Evolutionary conservation across 2,329 filamentous ascomycete species (phyloP).

Genomic region (Fonsecaea monophora): DNA sequence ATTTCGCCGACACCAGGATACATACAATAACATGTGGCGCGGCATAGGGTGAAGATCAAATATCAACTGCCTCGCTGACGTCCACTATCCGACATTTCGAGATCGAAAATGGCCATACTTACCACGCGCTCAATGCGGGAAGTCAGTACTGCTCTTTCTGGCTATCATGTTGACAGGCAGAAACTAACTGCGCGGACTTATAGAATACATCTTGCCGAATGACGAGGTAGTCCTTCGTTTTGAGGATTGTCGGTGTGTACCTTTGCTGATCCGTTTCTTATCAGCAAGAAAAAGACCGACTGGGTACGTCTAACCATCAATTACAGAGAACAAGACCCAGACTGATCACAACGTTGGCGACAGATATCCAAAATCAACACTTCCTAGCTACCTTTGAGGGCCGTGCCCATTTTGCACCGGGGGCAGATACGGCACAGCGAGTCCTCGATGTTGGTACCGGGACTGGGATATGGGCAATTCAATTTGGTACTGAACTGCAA

Average conservation of each 20-base stretch:
- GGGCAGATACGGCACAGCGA: constrained; percentile 48
- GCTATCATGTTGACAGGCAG: background rate
- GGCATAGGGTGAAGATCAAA: background rate
- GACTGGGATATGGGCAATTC: constrained; percentile 31
- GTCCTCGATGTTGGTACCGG: background rate
- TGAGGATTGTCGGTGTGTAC: background rate
- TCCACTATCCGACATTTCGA: background rate
- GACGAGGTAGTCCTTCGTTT: background rate
- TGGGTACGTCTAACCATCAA: background rate
- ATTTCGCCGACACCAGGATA: background rate
- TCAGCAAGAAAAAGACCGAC: background rate
- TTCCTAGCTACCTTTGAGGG: background rate
- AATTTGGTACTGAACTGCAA: background rate
- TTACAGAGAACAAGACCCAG: background rate
- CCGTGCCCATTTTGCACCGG: constrained; percentile 43
- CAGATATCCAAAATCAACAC: constrained; percentile 6
- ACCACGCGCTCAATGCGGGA: constrained; percentile 3
- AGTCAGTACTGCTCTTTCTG: background rate
- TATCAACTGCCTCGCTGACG: background rate
- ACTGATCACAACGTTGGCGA: background rate
- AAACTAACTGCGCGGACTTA: background rate
- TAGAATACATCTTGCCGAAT: constrained; percentile 1
- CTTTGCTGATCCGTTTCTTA: background rate
- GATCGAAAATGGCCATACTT: background rate
- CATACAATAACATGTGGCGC: background rate